Percentiles rank a stretch among this genome's conserved stretches.
Conservation (phyloP, 1,284 basidiomycete genomes). For the Phylloporus sp. region DNA sequence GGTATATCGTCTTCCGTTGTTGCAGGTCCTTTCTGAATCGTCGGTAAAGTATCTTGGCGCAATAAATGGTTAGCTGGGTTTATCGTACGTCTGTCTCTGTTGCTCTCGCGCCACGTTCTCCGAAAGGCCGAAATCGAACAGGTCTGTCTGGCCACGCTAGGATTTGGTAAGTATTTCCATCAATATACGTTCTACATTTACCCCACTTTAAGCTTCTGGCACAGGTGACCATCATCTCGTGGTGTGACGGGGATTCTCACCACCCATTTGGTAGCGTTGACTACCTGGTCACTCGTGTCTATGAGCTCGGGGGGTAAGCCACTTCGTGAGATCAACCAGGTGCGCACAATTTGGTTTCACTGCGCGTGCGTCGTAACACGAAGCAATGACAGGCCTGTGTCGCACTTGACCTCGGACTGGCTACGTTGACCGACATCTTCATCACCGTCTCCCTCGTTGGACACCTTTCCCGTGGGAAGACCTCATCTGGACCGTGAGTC, state of each 20-base stretch:
- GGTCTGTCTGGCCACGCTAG: conserved; percentile 9
- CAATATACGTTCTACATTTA: neutral
- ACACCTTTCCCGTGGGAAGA: conserved; percentile 12
- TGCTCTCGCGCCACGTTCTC: neutral
- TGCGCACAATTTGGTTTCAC: neutral
- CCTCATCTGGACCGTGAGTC: conserved; percentile 11
- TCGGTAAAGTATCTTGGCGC: conserved; percentile 12
- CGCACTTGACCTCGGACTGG: conserved; percentile 16
- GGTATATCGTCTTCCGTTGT: neutral
- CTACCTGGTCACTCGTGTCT: neutral
- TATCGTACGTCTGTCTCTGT: conserved; percentile 14
- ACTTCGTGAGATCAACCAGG: conserved; percentile 10
- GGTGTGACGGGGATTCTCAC: neutral
- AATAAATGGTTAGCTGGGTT: conserved; percentile 17
- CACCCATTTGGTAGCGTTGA: conserved; percentile 8
- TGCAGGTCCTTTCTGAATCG: neutral
- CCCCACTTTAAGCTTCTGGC: conserved; percentile 7
- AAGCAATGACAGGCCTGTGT: conserved; percentile 9
- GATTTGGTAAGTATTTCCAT: conserved; percentile 16
- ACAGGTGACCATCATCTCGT: conserved; percentile 10
- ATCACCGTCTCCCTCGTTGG: conserved; percentile 21
- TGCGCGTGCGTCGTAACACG: neutral
- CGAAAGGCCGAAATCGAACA: neutral
- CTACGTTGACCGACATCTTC: conserved; percentile 21
- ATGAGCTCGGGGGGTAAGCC: neutral